Percentiles rank a stretch among this genome's conserved stretches.
Evolutionary conservation across 805 yeast genomes (phyloP).

Genomic region (Nakazawaea sp.): DNA sequence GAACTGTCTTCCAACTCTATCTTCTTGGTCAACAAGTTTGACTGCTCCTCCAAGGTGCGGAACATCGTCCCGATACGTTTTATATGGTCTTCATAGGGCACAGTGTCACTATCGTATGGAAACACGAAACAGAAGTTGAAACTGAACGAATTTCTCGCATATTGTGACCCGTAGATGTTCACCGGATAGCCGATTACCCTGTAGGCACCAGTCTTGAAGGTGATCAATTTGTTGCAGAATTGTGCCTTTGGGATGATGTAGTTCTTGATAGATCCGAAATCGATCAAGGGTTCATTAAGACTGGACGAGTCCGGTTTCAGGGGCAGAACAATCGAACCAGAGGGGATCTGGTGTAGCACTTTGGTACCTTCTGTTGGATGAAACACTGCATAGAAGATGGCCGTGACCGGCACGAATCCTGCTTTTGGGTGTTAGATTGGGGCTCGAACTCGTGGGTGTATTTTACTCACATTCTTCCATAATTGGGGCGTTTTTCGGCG

Average conservation of each 20-base stretch:
- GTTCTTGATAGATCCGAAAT: constrained; percentile 82
- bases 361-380: constrained; percentile 96
- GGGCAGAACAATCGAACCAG: constrained; percentile 49
- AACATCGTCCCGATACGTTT: constrained; percentile 84
- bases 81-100: constrained; percentile 83
- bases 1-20: constrained; percentile 33
- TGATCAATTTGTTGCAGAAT: constrained; percentile 74
- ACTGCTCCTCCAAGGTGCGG: constrained; percentile 84
- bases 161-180: constrained; percentile 61
- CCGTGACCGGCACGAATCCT: constrained; percentile 88
- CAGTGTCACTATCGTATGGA: constrained; percentile 70
- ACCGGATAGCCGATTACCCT: constrained; percentile 87
- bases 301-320: constrained; percentile 26
- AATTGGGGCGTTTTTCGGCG: too few relatives aligned
- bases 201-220: constrained; percentile 63
- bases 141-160: constrained; percentile 86
- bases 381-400: constrained; percentile 84
- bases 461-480: constrained; percentile 8
- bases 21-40: constrained; percentile 57
- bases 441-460: too few relatives aligned
- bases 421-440: neutral
- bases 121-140: constrained; percentile 93
- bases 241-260: constrained; percentile 92
- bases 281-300: constrained; percentile 41
- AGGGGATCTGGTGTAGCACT: constrained; percentile 86